Percentiles rank a stretch among this genome's conserved stretches.
These are phyloP conservation scores for Pseudocercospora macadamiae DNA, from an alignment of 2,329 filamentous ascomycete species.

Conservation along the genomic window DNA sequence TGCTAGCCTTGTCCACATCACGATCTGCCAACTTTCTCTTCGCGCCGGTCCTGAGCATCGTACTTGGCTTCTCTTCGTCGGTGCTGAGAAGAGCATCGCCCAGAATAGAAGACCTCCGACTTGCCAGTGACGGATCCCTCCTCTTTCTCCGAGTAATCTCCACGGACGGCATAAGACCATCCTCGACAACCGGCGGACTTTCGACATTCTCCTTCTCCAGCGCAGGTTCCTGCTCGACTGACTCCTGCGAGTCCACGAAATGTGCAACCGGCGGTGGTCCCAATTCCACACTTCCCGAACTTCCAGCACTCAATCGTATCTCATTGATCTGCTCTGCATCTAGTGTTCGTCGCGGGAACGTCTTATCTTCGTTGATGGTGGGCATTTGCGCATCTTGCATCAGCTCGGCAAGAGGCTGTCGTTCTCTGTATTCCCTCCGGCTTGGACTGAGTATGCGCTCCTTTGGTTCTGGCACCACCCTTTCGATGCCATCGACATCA, in stretches of 20 bases:
- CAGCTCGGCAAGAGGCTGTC: constrained; percentile 36
- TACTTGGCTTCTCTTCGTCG: constrained; percentile 37
- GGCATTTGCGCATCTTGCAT: constrained; percentile 54
- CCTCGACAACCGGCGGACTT: constrained; percentile 31
- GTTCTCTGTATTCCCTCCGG: constrained; percentile 35
- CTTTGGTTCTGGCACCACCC: constrained; percentile 11
- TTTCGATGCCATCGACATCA: constrained; percentile 22
- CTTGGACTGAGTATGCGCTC: constrained; percentile 27
- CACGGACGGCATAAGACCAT: constrained; percentile 46
- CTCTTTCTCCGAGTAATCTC: constrained; percentile 55
- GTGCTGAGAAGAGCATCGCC: constrained; percentile 43
- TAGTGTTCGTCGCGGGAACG: constrained; percentile 68
- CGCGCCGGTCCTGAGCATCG: constrained; percentile 50
- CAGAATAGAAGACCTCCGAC: constrained; percentile 50
- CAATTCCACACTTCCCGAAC: constrained; percentile 65
- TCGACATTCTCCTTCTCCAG: not conserved
- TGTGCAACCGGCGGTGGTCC: constrained; percentile 60
- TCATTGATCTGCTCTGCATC: constrained; percentile 61
- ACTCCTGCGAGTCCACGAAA: constrained; percentile 41
- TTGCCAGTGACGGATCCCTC: constrained; percentile 48
- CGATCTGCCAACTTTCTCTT: constrained; percentile 62
- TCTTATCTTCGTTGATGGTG: constrained; percentile 71
- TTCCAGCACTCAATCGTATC: constrained; percentile 54
- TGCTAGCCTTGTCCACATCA: constrained; percentile 50
- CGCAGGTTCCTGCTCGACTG: constrained; percentile 12